Conservation (phyloP, 176 grass and related monocot species). For the Otatea glauca region DNA sequence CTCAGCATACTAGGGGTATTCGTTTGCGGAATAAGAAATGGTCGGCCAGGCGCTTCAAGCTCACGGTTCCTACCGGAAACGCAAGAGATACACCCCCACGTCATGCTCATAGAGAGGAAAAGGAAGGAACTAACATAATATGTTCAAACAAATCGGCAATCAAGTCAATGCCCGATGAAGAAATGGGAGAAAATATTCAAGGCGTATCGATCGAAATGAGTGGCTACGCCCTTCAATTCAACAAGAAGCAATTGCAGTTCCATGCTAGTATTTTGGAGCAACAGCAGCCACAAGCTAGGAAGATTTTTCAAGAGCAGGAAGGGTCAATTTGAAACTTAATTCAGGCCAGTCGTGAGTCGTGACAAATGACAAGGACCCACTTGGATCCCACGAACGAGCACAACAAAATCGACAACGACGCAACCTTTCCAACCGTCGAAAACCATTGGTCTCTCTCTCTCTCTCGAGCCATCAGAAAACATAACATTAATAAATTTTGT, state of each 20-base stretch:
- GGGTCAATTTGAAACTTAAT: background rate
- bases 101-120: background rate
- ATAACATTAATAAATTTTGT: background rate
- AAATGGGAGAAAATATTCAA: background rate
- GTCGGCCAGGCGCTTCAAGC: background rate
- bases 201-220: background rate
- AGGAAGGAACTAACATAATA: background rate
- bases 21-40: background rate
- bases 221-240: background rate
- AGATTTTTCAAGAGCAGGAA: slow-evolving; percentile 15
- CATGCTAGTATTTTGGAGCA: background rate
- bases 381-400: slow-evolving; percentile 16
- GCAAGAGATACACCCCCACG: background rate
- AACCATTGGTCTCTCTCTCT: background rate
- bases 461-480: background rate
- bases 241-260: background rate
- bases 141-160: background rate
- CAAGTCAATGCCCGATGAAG: background rate
- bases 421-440: background rate
- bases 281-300: slow-evolving; percentile 10
- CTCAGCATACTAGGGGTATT: background rate
- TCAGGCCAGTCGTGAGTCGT: background rate
- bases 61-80: no score
- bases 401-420: slow-evolving; percentile 13
- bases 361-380: slow-evolving; percentile 21